Conservation (phyloP, 441 rosid species). For the Gossypium lobatum region DNA sequence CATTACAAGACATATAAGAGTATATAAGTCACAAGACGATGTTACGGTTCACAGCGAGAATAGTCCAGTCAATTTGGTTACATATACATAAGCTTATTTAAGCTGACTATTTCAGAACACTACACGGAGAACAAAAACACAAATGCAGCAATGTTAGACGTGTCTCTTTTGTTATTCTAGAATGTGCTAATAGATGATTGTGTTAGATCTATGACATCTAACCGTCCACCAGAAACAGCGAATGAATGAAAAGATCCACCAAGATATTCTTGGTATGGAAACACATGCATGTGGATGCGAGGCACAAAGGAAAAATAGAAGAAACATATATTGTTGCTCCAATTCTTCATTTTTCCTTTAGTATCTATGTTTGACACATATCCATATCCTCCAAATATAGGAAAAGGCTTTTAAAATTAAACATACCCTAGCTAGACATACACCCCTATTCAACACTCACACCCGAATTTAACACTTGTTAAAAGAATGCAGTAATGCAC, state of each 20-base stretch:
- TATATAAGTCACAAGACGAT: too few relatives aligned
- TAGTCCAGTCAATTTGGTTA: too few relatives aligned
- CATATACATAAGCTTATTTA: too few relatives aligned
- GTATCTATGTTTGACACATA: too few relatives aligned
- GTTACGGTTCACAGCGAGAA: too few relatives aligned
- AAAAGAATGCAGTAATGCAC: background rate
- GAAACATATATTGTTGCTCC: background rate
- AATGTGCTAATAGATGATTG: background rate
- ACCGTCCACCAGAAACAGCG: too few relatives aligned
- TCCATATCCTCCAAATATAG: too few relatives aligned
- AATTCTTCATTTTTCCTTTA: background rate
- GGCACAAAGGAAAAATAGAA: background rate
- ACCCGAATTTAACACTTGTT: background rate
- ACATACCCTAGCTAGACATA: too few relatives aligned
- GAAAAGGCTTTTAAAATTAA: too few relatives aligned
- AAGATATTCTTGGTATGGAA: background rate
- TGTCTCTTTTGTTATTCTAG: background rate
- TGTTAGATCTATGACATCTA: too few relatives aligned
- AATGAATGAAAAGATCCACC: background rate
- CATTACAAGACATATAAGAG: background rate
- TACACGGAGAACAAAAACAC: background rate
- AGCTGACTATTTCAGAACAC: background rate
- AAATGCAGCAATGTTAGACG: background rate
- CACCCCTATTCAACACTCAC: too few relatives aligned
- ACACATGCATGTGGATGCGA: background rate